phyloP scores from a whole-genome alignment of 225 moss, liverwort and hornwort genomes.

The Sphagnum tenellum region DNA sequence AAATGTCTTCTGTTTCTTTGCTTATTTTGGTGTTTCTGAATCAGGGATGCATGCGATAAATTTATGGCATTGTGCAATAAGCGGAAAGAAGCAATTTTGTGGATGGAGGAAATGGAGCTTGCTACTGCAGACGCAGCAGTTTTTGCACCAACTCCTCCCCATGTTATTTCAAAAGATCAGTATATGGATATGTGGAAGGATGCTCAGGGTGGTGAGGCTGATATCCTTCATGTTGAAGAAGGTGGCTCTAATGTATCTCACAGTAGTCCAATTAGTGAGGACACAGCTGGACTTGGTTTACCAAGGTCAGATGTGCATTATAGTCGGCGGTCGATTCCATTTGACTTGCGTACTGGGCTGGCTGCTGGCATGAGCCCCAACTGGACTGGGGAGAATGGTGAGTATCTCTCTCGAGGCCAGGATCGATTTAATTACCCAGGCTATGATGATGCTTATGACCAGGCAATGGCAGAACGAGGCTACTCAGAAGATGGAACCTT shows the following conservation, averaged over 20 bases:
- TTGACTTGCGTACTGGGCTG: slow-evolving; percentile 13
- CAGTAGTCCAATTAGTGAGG: no score
- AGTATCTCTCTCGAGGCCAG: slow-evolving; percentile 13
- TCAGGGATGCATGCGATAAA: slow-evolving; percentile 55
- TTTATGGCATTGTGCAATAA: slow-evolving; percentile 55
- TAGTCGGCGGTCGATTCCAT: slow-evolving; percentile 12
- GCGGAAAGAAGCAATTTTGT: slow-evolving; percentile 53
- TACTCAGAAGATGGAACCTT: slow-evolving; percentile 20
- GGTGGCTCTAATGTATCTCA: no score
- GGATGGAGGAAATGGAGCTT: slow-evolving; percentile 62
- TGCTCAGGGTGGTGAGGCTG: no score
- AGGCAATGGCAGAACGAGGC: slow-evolving; percentile 17
- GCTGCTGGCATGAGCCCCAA: slow-evolving; percentile 18
- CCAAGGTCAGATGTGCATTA: no score
- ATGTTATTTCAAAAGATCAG: not conserved
- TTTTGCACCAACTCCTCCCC: slow-evolving; percentile 10
- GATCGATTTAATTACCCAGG: slow-evolving; percentile 26
- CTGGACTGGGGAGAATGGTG: slow-evolving; percentile 15
- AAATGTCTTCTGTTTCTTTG: no score
- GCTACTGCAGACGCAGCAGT: slow-evolving; percentile 49
- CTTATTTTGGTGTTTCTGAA: no score
- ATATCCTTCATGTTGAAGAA: no score
- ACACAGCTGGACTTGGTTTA: no score
- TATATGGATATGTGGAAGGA: no score
- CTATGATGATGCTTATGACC: slow-evolving; percentile 32